Percentiles rank a stretch among this genome's conserved stretches.
Evolutionary conservation across 805 yeast genomes (phyloP).

Genomic region (Sugiyamaella mastotermitis): DNA sequence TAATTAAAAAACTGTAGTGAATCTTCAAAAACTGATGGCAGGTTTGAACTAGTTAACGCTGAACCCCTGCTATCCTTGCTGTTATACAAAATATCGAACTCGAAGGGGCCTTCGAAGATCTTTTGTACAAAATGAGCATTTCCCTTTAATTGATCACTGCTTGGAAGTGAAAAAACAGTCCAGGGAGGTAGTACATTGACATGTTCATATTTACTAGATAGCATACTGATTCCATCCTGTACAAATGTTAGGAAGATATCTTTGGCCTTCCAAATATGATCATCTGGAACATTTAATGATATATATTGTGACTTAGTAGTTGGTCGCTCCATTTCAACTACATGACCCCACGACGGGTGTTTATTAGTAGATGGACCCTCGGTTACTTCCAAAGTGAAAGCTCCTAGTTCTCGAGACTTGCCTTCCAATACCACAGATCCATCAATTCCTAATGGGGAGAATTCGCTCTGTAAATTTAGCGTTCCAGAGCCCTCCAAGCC

Average conservation of each 20-base stretch:
- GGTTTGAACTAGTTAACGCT: constrained; percentile 15
- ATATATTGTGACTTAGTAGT: constrained; percentile 51
- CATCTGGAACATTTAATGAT: constrained; percentile 65
- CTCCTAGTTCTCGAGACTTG: constrained; percentile 56
- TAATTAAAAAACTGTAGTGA: constrained; percentile 39
- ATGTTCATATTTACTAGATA: constrained; percentile 32
- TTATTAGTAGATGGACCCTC: constrained; percentile 45
- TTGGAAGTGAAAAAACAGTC: constrained; percentile 46
- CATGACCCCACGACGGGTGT: constrained; percentile 38
- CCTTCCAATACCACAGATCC: constrained; percentile 42
- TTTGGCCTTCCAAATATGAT: constrained; percentile 67
- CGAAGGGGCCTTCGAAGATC: constrained; percentile 64
- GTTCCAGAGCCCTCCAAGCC: constrained; percentile 60
- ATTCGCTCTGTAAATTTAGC: constrained; percentile 26
- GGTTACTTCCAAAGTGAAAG: constrained; percentile 54
- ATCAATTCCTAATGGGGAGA: constrained; percentile 23
- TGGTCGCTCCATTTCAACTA: constrained; percentile 29
- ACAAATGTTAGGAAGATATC: constrained; percentile 67
- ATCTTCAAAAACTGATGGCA: constrained; percentile 26
- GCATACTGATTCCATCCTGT: constrained; percentile 57
- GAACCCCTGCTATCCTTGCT: constrained; percentile 29
- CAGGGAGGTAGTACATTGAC: constrained; percentile 36
- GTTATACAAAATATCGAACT: constrained; percentile 65
- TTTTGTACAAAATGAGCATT: constrained; percentile 77
- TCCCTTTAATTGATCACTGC: constrained; percentile 57